Conservation (phyloP, 108 stramenopile species). For the Pseudonitzschia pungens region DNA sequence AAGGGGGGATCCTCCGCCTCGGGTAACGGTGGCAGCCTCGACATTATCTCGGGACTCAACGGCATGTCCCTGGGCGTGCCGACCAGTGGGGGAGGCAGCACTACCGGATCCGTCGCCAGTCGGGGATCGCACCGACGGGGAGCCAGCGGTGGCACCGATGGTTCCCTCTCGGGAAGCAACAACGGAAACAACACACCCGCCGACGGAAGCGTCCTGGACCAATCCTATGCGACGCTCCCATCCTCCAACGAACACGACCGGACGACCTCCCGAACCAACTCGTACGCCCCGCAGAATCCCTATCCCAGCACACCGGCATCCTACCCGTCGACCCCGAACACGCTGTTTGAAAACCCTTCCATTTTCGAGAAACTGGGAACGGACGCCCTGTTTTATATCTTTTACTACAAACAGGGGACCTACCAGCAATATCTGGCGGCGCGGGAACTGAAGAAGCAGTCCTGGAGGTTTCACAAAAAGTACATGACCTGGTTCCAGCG, state of each 20-base stretch:
- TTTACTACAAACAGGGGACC: constrained; percentile 98
- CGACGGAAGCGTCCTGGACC: constrained; percentile 47
- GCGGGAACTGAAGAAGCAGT: constrained; percentile 95
- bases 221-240: constrained; percentile 79
- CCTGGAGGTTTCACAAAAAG: constrained; percentile 99
- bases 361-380: constrained; percentile 95
- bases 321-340: constrained; percentile 86
- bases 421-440: constrained; percentile 99
- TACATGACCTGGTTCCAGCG: constrained; percentile 99
- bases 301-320: constrained; percentile 85
- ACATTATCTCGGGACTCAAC: constrained; percentile 59
- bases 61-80: constrained; percentile 31
- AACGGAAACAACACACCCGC: constrained; percentile 7
- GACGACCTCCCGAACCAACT: constrained; percentile 52
- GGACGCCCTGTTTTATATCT: constrained; percentile 99
- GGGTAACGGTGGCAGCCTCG: background rate
- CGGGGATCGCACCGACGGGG: constrained; percentile 26
- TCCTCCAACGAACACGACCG: constrained; percentile 43
- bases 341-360: constrained; percentile 89
- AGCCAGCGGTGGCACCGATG: background rate
- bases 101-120: constrained; percentile 18
- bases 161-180: constrained; percentile 6
- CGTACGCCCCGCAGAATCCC: constrained; percentile 92
- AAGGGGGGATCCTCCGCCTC: background rate
- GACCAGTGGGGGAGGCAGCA: constrained; percentile 20